These are phyloP conservation scores for Cladorrhinum sp. DNA, from an alignment of 2,329 filamentous ascomycete genomes.

Conservation along the genomic window DNA sequence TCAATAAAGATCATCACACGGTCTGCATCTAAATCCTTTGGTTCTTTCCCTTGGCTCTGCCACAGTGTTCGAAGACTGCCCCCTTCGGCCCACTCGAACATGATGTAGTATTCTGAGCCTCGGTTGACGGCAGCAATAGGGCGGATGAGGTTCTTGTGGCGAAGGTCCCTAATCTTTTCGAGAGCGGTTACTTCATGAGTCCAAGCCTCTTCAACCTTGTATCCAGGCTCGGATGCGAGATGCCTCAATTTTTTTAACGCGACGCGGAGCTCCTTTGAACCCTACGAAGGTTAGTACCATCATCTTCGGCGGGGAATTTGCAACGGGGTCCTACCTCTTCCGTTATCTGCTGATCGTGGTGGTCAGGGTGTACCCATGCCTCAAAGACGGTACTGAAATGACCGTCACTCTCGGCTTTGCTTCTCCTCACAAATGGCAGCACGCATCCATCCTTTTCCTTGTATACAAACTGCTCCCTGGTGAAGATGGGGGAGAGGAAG, in stretches of 20 bases:
- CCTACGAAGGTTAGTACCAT: no score
- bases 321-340: not conserved
- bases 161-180: not conserved
- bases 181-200: not conserved
- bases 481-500: not conserved
- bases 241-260: not conserved
- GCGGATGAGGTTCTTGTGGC: not conserved
- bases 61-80: constrained; percentile 2
- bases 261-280: not conserved
- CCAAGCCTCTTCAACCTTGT: constrained; percentile 3
- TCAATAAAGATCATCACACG: not conserved
- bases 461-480: not conserved
- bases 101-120: constrained; percentile 1
- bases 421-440: not conserved
- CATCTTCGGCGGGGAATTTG: not conserved
- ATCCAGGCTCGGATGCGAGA: not conserved
- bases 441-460: not conserved
- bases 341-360: not conserved
- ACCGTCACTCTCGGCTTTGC: not conserved
- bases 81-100: constrained; percentile 5
- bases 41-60: not conserved
- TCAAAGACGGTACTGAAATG: constrained; percentile 5
- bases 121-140: not conserved
- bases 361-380: not conserved
- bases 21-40: not conserved